Percentiles rank a stretch among this genome's conserved stretches.
Evolutionary conservation across 1,284 basidiomycete genomes (phyloP).

Genomic region (Trametes versicolor): DNA sequence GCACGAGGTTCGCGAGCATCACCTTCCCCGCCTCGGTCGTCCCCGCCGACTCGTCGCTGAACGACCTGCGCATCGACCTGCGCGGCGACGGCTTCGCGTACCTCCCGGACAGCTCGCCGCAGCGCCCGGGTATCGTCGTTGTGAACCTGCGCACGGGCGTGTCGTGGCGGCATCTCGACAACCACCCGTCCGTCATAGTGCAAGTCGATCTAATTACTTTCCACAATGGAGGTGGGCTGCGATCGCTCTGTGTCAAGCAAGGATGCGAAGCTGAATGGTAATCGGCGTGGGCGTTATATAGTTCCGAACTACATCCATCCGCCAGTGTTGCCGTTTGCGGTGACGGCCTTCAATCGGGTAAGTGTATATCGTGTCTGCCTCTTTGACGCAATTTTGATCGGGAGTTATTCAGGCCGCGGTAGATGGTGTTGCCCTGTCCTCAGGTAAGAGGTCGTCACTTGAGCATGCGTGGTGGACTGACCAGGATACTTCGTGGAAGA

Average conservation of each 20-base stretch:
- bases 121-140: constrained; percentile 42
- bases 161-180: constrained; percentile 46
- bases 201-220: constrained; percentile 39
- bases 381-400: background rate
- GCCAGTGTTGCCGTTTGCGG: constrained; percentile 30
- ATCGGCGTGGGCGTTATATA: constrained; percentile 2
- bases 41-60: constrained; percentile 43
- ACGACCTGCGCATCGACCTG: constrained; percentile 46
- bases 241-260: background rate
- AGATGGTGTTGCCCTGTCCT: constrained; percentile 34
- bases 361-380: background rate
- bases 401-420: constrained; percentile 25
- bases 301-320: constrained; percentile 32
- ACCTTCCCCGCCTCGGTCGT: constrained; percentile 43
- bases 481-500: constrained; percentile 23
- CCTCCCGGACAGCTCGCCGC: constrained; percentile 42
- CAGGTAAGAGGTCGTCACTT: constrained; percentile 6
- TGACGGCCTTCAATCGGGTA: constrained; percentile 30
- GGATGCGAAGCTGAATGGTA: background rate
- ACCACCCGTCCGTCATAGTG: constrained; percentile 33
- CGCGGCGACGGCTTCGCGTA: constrained; percentile 45
- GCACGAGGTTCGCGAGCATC: constrained; percentile 41
- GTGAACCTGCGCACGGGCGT: constrained; percentile 43
- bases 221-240: constrained; percentile 37
- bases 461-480: background rate